Evolutionary conservation across 805 yeast genomes (phyloP), one percentile per base, ranked within the genome.

Genomic region (Sugiyamaella chiloensis): DNA sequence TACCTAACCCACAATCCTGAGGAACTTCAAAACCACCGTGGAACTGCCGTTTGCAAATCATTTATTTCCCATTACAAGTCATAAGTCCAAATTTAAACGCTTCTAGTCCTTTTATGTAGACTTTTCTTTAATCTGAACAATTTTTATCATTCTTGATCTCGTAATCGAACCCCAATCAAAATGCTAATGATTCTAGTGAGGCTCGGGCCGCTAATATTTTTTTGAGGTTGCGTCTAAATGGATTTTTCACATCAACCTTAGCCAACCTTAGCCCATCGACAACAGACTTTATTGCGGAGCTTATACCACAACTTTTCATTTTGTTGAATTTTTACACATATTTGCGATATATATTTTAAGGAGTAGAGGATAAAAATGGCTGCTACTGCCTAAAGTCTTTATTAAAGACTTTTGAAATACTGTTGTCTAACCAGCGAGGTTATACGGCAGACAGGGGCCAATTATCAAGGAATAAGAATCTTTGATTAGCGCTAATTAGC

Each of bases 161-260:
- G 29, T 26, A 11, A 26, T 26, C 7, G 20, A 3, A 19, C 37
- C 20, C 37, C 37, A 34, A 34, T 34, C 21, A 21, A 12, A n/a
- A n/a, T 16, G 37, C 37, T 11, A 12, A n/a, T 12, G 37, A 9
- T 34, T 26, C 29, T 34, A 34, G 37, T 34, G 37, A 34, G 37
- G 37, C 37, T 34, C 37, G 37, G 20, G 21, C 14, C n/a, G n/a
- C n/a, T n/a, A 16, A 34, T 34, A 34, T 34, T 34, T 34, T 34
- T 34, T 34, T 34, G 16, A 19, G 37, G 21, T 11, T 11, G 29
- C 7, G n/a, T n/a, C n/a, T 11, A 26, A 16, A 21, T 34, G 20
- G 37, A n/a, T 5, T 34, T 34, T 34, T 34, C 37, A 34, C 37
- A 12, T 34, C 5, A 9, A 16, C 37, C 19, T 34, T 16, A 16